These are phyloP conservation scores for Ascochyta lentis DNA, from an alignment of 2,329 filamentous ascomycete species.

Conservation along the genomic window DNA sequence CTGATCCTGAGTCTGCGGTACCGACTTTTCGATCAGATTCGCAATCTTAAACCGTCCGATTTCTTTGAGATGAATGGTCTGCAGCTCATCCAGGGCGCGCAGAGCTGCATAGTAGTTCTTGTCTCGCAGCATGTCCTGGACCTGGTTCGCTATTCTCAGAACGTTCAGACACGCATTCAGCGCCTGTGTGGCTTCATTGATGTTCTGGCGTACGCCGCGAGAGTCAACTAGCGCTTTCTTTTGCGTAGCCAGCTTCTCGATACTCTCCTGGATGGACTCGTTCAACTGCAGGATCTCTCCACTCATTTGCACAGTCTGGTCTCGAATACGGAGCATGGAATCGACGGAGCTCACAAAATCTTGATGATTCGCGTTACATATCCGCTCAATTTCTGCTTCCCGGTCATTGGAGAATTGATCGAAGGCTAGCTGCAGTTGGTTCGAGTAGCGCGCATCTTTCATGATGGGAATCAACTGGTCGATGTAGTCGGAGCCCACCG, in stretches of 20 bases:
- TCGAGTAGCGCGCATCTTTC: constrained; percentile 82
- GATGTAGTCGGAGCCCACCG: constrained; percentile 90
- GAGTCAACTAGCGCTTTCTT: constrained; percentile 95
- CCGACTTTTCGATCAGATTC: constrained; percentile 93
- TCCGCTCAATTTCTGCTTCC: constrained; percentile 89
- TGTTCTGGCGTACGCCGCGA: constrained; percentile 89
- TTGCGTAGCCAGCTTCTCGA: constrained; percentile 90
- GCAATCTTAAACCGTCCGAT: constrained; percentile 95
- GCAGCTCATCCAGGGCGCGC: constrained; percentile 91
- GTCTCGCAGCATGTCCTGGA: constrained; percentile 87
- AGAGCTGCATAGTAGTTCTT: constrained; percentile 96
- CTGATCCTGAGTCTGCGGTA: constrained; percentile 87
- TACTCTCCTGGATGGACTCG: constrained; percentile 92
- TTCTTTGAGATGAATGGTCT: constrained; percentile 94
- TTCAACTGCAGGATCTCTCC: constrained; percentile 91
- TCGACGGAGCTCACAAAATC: constrained; percentile 95
- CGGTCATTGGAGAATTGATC: constrained; percentile 83
- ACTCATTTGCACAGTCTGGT: constrained; percentile 87
- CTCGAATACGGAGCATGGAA: constrained; percentile 87
- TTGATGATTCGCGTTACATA: constrained; percentile 94
- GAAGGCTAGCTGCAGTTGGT: constrained; percentile 78
- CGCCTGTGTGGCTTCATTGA: constrained; percentile 88
- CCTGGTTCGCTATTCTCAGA: constrained; percentile 88
- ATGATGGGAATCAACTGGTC: constrained; percentile 94
- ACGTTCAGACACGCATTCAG: constrained; percentile 92